Evolutionary conservation across 208 protist species (phyloP), one percentile per base, ranked within the genome.

Genomic region (Leishmania braziliensis): DNA sequence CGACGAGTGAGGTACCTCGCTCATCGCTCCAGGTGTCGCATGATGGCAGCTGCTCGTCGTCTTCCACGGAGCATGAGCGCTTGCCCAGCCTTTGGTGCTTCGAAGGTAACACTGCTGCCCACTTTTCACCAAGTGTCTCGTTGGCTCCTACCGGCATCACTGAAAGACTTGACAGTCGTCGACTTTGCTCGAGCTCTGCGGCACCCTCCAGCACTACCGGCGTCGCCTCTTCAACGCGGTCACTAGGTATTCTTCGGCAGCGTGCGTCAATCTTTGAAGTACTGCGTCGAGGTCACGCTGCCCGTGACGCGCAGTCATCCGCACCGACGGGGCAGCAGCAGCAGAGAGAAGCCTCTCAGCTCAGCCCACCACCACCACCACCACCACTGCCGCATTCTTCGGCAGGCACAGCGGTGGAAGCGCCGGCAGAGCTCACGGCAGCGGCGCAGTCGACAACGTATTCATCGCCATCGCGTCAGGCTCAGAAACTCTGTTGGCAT

Each of bases 211-310:
- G 65, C 76, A 1, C 48, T 20, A 51, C 9, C 69, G 58, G 51
- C 29, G 23, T 20, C 50, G 16, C 48, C 36, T 18, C 71, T 36
- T 26, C 74, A 77, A 18, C 56, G 53, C 63, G 77, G 2, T 84
- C 84, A 9, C 79, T 56, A 0, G 72, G 36, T 14, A 81, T 79
- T 65, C 68, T 39, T 4, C 75, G 77, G 54, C 71, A 76, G 65
- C 84, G 80, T 12, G 77, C 69, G 23, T 86, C 82, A 0, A 81
- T 86, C 58, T 86, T 86, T 65, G n/a, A 82, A 26, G 48, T 80
- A 5, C 56, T 86, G 53, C 82, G 82, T 4, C 82, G 39, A 43
- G 26, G 26, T 26, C 75, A 60, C 48, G 18, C 39, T 12, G 36
- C 29, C 6, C 14, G 69, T 20, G 48, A 20, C 23, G 69, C 10